Evolutionary conservation across 345 rosid genomes (phyloP).

Genomic region (Melaleuca quinquenervia): DNA sequence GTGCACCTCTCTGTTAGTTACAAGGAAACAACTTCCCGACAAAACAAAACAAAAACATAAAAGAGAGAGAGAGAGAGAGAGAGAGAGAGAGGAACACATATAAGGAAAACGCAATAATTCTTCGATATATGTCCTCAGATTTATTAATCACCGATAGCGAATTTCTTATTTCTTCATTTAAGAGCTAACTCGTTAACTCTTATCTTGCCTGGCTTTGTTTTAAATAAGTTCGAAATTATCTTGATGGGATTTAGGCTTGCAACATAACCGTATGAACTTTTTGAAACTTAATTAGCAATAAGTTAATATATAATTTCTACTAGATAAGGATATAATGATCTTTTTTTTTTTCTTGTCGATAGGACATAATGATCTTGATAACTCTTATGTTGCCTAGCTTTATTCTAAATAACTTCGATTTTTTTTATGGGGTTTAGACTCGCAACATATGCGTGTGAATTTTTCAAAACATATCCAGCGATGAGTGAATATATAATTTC

Average conservation of each 20-base stretch:
- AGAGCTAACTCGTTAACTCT: too few species aligned
- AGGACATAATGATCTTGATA: too few species aligned
- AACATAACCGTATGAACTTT: neutral
- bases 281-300: neutral
- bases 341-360: too few species aligned
- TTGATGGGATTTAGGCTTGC: neutral
- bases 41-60: neutral
- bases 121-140: neutral
- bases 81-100: fast-evolving
- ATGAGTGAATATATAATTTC: neutral
- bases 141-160: neutral
- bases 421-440: neutral
- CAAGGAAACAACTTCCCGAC: neutral
- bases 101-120: neutral
- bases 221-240: neutral
- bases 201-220: neutral
- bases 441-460: neutral
- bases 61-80: neutral
- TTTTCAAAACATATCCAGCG: neutral
- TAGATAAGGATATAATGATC: neutral
- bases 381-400: neutral
- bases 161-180: too few species aligned
- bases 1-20: neutral
- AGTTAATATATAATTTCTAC: neutral
- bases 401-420: neutral